A percentile compares a stretch with the other conserved stretches of the same genome.
These are phyloP conservation scores for Nepenthes mirabilis DNA, from an alignment of 148 eudicot species.

Conservation along the genomic window DNA sequence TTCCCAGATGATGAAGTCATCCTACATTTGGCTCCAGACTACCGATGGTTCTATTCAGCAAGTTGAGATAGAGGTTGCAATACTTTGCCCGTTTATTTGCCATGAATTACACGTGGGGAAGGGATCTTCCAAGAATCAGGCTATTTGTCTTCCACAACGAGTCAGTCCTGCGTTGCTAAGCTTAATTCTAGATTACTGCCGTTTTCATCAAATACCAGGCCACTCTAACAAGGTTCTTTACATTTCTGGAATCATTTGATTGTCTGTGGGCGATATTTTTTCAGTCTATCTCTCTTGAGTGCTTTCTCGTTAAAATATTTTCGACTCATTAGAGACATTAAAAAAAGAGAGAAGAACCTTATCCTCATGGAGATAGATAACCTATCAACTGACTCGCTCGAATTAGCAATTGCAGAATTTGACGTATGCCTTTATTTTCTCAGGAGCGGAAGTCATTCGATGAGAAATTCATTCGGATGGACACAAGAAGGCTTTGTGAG, in stretches of 20 bases:
- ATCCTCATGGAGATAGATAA: too few species aligned
- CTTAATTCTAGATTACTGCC: slow-evolving; percentile 80
- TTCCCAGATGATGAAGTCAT: slow-evolving; percentile 60
- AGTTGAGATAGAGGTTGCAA: slow-evolving; percentile 84
- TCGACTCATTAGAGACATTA: neutral
- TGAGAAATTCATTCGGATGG: slow-evolving; percentile 81
- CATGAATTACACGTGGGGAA: slow-evolving; percentile 66
- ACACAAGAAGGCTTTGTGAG: slow-evolving; percentile 79
- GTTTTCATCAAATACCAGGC: slow-evolving; percentile 84
- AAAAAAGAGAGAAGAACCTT: too few species aligned
- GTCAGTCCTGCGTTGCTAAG: slow-evolving; percentile 65
- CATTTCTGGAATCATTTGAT: neutral
- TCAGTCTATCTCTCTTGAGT: neutral
- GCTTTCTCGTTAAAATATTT: neutral
- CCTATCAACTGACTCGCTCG: neutral
- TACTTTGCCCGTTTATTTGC: slow-evolving; percentile 72
- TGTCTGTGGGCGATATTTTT: neutral
- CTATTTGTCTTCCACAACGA: slow-evolving; percentile 72
- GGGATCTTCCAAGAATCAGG: slow-evolving; percentile 70
- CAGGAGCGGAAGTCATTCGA: slow-evolving; percentile 82
- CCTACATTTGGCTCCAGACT: slow-evolving; percentile 91
- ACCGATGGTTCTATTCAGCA: slow-evolving; percentile 81
- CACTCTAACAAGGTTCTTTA: slow-evolving; percentile 67
- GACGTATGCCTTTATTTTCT: slow-evolving; percentile 6
- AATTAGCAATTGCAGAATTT: neutral